Base-by-base conservation (phyloP, 192 early-diverging fungal genomes). In the Coemansia pectinata region DNA sequence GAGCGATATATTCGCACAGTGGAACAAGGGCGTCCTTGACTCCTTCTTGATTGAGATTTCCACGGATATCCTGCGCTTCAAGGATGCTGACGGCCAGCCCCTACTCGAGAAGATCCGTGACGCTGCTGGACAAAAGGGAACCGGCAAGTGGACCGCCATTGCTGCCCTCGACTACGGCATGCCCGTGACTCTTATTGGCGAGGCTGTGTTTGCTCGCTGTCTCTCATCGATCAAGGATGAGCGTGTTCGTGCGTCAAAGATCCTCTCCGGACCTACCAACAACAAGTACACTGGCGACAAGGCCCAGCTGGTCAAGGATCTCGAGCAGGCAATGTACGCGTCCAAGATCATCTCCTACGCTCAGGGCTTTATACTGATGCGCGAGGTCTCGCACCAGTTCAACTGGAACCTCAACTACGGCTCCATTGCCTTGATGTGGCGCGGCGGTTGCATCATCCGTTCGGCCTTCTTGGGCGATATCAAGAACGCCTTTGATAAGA, bases 381-480 rank as follows among this genome's bases (percentile, higher is more conserved):
- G 97, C 59, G 94, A 95, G 87, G 95, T 94, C 53, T 94, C 94
- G 78, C 89, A 93, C 86, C 91, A 91, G 77, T 88, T 91, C 81
- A 85, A 85, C 61, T 99, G 97, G 97, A 89, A 97, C 84, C 87
- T 99, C 73, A 97, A 97, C 91, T 92, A 94, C 78, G 95, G 94
- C 41, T 94, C 94, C 60, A 99, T 99, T 85, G 95, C 97, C 58
- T 86, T 99, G 33, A 99, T 99, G 97, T 99, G 97, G 97, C 90
- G 95, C 65, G 97, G 97, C 65, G 97, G 97, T 48, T 99, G 97
- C 88, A 99, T 99, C 71, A 99, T 99, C 82, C 93, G 97, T 73
- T 92, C 90, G 67, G 94, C 88, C 60, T 99, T 99, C 90, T 87
- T 99, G 70, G 94, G 95, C 55, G 94, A 99, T 83, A 99, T 99